phyloP scores from a whole-genome alignment of 2,329 filamentous ascomycete species.

The Tricladium varicosporioides region DNA sequence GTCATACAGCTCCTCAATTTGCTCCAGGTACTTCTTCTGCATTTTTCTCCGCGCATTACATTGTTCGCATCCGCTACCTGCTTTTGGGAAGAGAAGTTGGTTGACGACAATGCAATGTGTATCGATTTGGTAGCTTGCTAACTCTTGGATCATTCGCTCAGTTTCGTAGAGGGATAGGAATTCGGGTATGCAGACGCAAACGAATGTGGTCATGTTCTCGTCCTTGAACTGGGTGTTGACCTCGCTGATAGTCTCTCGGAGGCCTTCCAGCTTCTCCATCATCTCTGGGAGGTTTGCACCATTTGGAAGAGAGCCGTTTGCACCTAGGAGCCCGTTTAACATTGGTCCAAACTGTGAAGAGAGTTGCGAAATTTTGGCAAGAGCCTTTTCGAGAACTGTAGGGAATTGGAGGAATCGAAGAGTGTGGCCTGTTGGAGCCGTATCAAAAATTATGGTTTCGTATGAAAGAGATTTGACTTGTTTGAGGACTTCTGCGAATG shows the following conservation, averaged over 20 bases:
- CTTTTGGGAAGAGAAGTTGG: slow-evolving; percentile 89
- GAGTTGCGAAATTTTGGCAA: slow-evolving; percentile 94
- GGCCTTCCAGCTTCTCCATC: slow-evolving; percentile 88
- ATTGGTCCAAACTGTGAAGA: slow-evolving; percentile 94
- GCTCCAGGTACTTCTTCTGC: slow-evolving; percentile 99
- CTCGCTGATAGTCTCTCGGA: slow-evolving; percentile 89
- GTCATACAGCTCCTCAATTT: slow-evolving; percentile 97
- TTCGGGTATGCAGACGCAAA: slow-evolving; percentile 97
- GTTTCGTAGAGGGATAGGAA: slow-evolving; percentile 97
- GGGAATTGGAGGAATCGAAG: slow-evolving; percentile 98
- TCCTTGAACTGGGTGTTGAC: slow-evolving; percentile 99
- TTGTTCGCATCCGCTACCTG: slow-evolving; percentile 84
- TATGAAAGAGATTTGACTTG: slow-evolving; percentile 99
- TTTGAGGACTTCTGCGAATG: slow-evolving; percentile 97
- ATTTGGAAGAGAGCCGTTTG: slow-evolving; percentile 66
- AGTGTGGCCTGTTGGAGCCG: slow-evolving; percentile 94
- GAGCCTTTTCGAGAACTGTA: slow-evolving; percentile 94
- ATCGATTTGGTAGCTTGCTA: slow-evolving; percentile 90
- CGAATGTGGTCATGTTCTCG: slow-evolving; percentile 90
- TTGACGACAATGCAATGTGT: slow-evolving; percentile 98
- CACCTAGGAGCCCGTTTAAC: slow-evolving; percentile 86
- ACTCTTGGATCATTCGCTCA: slow-evolving; percentile 98
- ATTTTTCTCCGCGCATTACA: slow-evolving; percentile 94
- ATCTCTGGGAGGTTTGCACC: slow-evolving; percentile 92
- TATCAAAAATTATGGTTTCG: slow-evolving; percentile 99